Conservation (phyloP, 176 grass and related monocot species). For the Hsuehochloa calcarea region DNA sequence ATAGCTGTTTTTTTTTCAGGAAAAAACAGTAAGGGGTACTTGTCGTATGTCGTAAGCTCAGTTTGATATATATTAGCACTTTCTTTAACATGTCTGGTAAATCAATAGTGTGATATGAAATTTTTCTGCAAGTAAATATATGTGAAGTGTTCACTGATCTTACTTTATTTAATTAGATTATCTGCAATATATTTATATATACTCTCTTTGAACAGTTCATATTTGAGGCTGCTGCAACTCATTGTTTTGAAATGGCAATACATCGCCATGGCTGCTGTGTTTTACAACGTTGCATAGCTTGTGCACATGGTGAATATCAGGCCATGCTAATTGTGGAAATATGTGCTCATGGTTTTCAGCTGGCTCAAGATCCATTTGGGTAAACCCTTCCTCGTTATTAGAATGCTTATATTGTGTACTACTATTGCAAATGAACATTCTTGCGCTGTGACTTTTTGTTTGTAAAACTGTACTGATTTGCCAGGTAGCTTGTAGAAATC, state of each 20-base stretch:
- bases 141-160: background rate
- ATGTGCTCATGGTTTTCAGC: constrained; percentile 57
- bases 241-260: constrained; percentile 70
- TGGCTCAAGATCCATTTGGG: constrained; percentile 83
- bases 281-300: constrained; percentile 74
- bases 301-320: constrained; percentile 50
- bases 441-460: background rate
- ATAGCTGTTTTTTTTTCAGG: background rate
- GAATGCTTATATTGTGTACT: background rate
- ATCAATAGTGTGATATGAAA: background rate
- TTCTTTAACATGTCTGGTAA: background rate
- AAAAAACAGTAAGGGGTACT: background rate
- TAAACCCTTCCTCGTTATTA: constrained; percentile 45
- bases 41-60: background rate
- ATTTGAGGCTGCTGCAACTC: constrained; percentile 67
- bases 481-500: background rate
- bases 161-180: background rate
- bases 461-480: background rate
- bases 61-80: background rate
- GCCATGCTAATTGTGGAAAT: constrained; percentile 65
- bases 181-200: constrained; percentile 3
- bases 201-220: constrained; percentile 57
- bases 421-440: constrained; percentile 3
- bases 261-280: constrained; percentile 88
- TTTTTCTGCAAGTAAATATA: background rate